These are phyloP conservation scores for Leptographium procerum DNA, from an alignment of 2,329 filamentous ascomycete genomes.

Conservation along the genomic window DNA sequence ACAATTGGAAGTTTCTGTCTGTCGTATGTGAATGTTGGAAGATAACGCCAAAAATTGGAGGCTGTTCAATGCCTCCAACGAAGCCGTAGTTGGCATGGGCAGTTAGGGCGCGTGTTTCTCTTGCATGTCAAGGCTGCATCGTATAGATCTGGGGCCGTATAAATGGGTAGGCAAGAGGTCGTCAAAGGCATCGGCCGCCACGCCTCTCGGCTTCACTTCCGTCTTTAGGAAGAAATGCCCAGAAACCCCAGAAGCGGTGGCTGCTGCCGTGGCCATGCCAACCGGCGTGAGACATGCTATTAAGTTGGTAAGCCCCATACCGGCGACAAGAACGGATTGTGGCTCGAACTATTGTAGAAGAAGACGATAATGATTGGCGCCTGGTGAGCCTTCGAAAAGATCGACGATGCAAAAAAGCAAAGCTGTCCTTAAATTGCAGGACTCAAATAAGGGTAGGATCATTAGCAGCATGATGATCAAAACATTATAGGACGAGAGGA, in stretches of 20 bases:
- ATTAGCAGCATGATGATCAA: too few species aligned
- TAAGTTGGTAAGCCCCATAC: not conserved
- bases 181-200: not conserved
- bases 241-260: not conserved
- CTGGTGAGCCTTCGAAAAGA: too few species aligned
- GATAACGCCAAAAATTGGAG: not conserved
- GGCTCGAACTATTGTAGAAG: too few species aligned
- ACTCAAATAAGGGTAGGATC: too few species aligned
- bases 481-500: too few species aligned
- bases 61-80: not conserved
- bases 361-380: too few species aligned
- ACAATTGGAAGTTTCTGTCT: not conserved
- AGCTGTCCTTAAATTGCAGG: too few species aligned
- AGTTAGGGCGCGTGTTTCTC: not conserved
- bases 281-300: not conserved
- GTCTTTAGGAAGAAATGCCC: not conserved
- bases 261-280: not conserved
- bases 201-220: not conserved
- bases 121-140: conserved; percentile 7
- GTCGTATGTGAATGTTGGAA: not conserved
- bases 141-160: conserved; percentile 6
- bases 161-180: conserved; percentile 5
- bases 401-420: too few species aligned
- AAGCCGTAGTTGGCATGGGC: not conserved
- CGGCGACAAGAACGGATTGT: not conserved